Evolutionary conservation across 371 early-diverging fungal species (phyloP).

Genomic region (Actinomortierella ambigua): DNA sequence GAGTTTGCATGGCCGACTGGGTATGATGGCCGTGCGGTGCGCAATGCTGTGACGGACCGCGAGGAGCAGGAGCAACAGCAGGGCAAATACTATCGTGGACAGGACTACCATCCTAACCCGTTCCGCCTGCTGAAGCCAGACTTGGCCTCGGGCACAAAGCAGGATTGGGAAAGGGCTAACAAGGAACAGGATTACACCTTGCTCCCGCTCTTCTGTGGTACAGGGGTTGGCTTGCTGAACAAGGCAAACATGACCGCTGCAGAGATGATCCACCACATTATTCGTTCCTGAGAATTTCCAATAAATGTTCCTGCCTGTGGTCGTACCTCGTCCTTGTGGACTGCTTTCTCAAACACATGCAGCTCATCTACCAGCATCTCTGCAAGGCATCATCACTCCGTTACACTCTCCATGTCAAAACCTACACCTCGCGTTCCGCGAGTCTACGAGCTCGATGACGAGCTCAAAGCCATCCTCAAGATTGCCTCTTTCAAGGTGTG

Average conservation of each 20-base stretch:
- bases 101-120: conserved; percentile 5
- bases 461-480: conserved; percentile 38
- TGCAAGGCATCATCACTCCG: no score
- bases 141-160: conserved; percentile 15
- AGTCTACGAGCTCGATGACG: conserved; percentile 40
- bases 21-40: conserved; percentile 32
- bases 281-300: no score
- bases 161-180: conserved; percentile 21
- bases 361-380: no score
- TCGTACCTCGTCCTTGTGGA: no score
- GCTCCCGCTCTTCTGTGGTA: conserved; percentile 30
- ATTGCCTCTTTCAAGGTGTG: conserved; percentile 47
- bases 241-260: conserved; percentile 28
- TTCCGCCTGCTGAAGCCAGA: conserved; percentile 32
- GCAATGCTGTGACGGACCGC: conserved; percentile 29
- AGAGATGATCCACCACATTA: no score
- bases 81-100: neutral
- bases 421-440: conserved; percentile 32
- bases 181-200: conserved; percentile 25
- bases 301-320: no score
- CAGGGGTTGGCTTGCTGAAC: conserved; percentile 41
- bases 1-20: conserved; percentile 29
- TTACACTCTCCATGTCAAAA: conserved; percentile 14
- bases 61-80: conserved; percentile 22
- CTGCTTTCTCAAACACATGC: no score